A percentile compares a stretch with the other conserved stretches of the same genome.
These are phyloP conservation scores for Blastobotrys illinoisensis DNA, from an alignment of 1,139 yeast species.

Conservation along the genomic window DNA sequence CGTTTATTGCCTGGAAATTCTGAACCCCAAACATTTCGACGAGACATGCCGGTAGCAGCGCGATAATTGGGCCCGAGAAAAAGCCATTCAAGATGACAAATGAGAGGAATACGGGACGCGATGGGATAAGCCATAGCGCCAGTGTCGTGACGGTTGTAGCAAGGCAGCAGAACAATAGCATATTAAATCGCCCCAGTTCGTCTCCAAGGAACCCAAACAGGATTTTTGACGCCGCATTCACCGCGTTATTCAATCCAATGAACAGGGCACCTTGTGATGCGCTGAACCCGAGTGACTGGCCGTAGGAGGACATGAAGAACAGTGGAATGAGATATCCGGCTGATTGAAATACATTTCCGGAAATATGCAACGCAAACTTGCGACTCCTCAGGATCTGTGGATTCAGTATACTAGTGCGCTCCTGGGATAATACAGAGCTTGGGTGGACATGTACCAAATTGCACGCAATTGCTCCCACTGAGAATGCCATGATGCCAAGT, in stretches of 20 bases:
- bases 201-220: slow-evolving; percentile 39
- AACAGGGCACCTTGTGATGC: slow-evolving; percentile 39
- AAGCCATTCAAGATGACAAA: slow-evolving; percentile 36
- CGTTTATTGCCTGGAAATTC: slow-evolving; percentile 20
- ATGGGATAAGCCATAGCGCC: slow-evolving; percentile 35
- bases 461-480: slow-evolving; percentile 12
- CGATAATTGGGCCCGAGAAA: slow-evolving; percentile 35
- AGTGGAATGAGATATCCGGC: slow-evolving; percentile 42
- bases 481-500: slow-evolving; percentile 32
- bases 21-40: slow-evolving; percentile 38
- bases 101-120: slow-evolving; percentile 32
- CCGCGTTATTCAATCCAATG: slow-evolving; percentile 40
- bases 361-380: slow-evolving; percentile 31
- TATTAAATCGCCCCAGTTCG: slow-evolving; percentile 37
- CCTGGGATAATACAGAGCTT: not conserved
- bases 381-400: slow-evolving; percentile 22
- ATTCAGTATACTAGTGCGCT: slow-evolving; percentile 14
- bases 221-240: slow-evolving; percentile 40
- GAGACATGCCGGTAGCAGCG: slow-evolving; percentile 39
- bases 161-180: slow-evolving; percentile 36
- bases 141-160: slow-evolving; percentile 34
- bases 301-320: slow-evolving; percentile 41
- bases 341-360: slow-evolving; percentile 37
- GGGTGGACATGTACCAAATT: slow-evolving; percentile 20
- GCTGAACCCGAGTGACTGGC: slow-evolving; percentile 35